A percentile compares a stretch with the other conserved stretches of the same genome.
phyloP scores from a whole-genome alignment of 2,329 filamentous ascomycete genomes.

The Podosphaera fusca region DNA sequence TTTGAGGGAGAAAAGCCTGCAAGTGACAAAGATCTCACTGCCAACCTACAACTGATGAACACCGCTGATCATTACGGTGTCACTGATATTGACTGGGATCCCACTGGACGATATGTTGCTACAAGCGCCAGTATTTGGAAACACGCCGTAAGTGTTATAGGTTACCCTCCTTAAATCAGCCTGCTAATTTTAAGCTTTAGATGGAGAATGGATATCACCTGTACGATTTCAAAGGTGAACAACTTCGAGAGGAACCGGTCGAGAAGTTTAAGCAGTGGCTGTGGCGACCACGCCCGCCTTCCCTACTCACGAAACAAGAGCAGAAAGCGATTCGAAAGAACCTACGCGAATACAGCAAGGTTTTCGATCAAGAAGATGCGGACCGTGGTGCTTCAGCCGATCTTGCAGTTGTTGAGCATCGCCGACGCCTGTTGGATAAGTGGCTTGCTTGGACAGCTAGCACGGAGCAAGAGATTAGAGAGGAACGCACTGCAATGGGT shows the following conservation, averaged over 20 bases:
- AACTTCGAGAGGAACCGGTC: conserved; percentile 70
- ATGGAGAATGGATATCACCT: conserved; percentile 99
- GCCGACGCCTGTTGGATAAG: conserved; percentile 62
- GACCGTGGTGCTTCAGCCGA: conserved; percentile 87
- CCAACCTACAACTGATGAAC: conserved; percentile 88
- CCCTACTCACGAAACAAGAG: conserved; percentile 87
- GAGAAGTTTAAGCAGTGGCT: conserved; percentile 97
- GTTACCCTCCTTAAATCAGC: conserved; percentile 2
- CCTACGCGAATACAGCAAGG: conserved; percentile 81
- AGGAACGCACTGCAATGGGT: conserved; percentile 46
- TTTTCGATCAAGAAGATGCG: conserved; percentile 87
- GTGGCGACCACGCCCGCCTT: conserved; percentile 79
- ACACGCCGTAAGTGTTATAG: conserved; percentile 49
- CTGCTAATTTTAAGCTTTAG: conserved; percentile 23
- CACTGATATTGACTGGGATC: conserved; percentile 95
- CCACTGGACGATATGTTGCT: conserved; percentile 80
- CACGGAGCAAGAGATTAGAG: conserved; percentile 45
- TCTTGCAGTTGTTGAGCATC: conserved; percentile 73
- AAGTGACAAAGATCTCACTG: conserved; percentile 77
- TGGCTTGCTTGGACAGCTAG: conserved; percentile 68
- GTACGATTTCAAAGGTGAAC: conserved; percentile 84
- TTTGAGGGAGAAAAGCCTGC: conserved; percentile 94
- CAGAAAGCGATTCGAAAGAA: conserved; percentile 97
- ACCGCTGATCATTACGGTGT: conserved; percentile 90
- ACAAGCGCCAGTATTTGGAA: conserved; percentile 92